phyloP scores from a whole-genome alignment of 73 alveolate species.

The Tetrahymena thermophila region DNA sequence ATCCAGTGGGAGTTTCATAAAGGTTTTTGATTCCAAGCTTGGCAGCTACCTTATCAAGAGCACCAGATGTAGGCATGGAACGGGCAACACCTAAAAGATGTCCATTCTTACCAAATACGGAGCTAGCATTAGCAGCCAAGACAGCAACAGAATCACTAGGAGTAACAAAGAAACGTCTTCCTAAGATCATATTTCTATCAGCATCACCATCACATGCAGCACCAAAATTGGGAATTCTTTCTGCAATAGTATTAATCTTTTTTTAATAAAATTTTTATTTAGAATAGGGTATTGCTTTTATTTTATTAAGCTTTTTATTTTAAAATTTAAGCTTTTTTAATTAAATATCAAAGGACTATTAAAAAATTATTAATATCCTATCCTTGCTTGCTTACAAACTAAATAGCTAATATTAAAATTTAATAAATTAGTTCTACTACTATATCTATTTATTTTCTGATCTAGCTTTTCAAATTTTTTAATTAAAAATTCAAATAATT shows the following conservation, averaged over 20 bases:
- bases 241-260: background rate
- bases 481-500: background rate
- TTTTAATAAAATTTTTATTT: conserved; percentile 2
- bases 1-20: conserved; percentile 99
- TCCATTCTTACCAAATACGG: conserved; percentile 75
- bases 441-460: background rate
- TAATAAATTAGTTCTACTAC: background rate
- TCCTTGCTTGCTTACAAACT: background rate
- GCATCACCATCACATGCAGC: conserved; percentile 99
- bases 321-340: too few species aligned
- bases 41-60: conserved; percentile 94
- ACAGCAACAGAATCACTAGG: conserved; percentile 98
- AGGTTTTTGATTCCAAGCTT: conserved; percentile 70
- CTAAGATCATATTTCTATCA: conserved; percentile 98
- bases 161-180: conserved; percentile 94
- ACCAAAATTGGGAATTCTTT: conserved; percentile 81
- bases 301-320: background rate
- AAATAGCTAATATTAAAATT: background rate
- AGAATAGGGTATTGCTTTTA: conserved; percentile 1
- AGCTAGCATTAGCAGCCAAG: conserved; percentile 83
- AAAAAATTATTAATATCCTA: too few species aligned
- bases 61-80: conserved; percentile 99
- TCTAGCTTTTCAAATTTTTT: background rate
- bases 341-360: background rate
- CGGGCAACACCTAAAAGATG: conserved; percentile 95